Base-by-base conservation (phyloP, 1,284 basidiomycete species). In the Rhodotorula sp. region DNA sequence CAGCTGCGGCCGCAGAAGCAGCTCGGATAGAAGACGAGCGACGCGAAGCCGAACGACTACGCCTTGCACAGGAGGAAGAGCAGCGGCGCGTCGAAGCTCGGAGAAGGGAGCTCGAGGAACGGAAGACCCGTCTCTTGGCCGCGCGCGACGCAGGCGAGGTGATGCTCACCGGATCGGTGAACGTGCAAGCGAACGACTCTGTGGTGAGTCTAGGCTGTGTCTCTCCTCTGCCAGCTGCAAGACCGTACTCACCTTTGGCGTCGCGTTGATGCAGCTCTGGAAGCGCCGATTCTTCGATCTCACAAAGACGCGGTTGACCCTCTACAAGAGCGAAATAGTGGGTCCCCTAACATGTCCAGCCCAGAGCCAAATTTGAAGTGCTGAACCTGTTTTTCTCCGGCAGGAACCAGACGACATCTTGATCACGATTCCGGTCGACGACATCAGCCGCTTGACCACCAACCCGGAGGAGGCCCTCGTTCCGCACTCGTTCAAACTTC, bases 281-380 rank as follows among this genome's bases (percentile, higher is more conserved):
- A 51, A 64, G 10, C 61, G 74, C 7, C 65, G 74, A 2, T 70
- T 60, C 23, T 75, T 66, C 59, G 62, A 66, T 29, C 62, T 75
- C 5, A 26, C n/a, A 0, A n/a, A 21, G 3, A 16, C n/a, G 3
- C 20, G 26, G 0, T 31, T 74, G 8, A 29, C 23, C 23, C 57
- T 75, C 3, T 71, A 29, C 66, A 75, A 75, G 69, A 62, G 49
- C 58, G 64, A 70, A 31, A 15, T 20, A 20, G 73, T 74, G 7
- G 54, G 65, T 52, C 16, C 47, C 3, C 7, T 46, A 1, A 4
- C n/a, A 5, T 5, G 23, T 47, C 46, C 2, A 8, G 8, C 14
- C 39, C 39, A n/a, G 4, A 26, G 43, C 39, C 8, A 6, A 4
- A 16, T 5, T n/a, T 15, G 12, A 14, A 18, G 39, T 59, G 20